Evolutionary conservation across 805 yeast species (phyloP).

Genomic region (Pichia pseudocactophila): DNA sequence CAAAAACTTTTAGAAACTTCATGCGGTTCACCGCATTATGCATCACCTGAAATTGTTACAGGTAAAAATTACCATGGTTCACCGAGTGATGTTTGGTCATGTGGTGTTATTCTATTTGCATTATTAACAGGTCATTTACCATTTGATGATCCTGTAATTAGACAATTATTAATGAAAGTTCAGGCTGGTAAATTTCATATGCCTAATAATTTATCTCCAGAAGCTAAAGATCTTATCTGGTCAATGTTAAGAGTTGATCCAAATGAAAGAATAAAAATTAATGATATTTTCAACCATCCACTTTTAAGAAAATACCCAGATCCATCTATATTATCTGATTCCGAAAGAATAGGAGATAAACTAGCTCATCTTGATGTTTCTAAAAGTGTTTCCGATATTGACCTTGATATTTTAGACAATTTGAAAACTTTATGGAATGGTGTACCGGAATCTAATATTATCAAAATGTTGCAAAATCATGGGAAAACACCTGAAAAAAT

Average conservation of each 20-base stretch:
- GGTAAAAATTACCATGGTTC: conserved; percentile 76
- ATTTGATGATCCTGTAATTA: conserved; percentile 73
- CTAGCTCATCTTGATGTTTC: conserved; percentile 21
- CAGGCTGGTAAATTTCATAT: conserved; percentile 68
- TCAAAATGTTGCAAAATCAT: conserved; percentile 19
- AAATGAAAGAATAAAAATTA: conserved; percentile 57
- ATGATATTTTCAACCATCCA: conserved; percentile 52
- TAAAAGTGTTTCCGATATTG: conserved; percentile 29
- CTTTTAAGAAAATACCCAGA: conserved; percentile 42
- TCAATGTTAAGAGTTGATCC: conserved; percentile 68
- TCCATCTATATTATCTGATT: conserved; percentile 15
- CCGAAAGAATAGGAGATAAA: conserved; percentile 8
- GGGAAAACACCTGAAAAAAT: conserved; percentile 28
- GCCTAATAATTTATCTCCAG: conserved; percentile 55
- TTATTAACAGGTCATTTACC: conserved; percentile 74
- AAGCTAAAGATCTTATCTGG: conserved; percentile 59
- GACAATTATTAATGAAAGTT: conserved; percentile 61
- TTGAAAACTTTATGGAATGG: conserved; percentile 52
- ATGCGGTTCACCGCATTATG: conserved; percentile 85
- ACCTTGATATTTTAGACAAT: conserved; percentile 43
- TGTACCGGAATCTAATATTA: conserved; percentile 30
- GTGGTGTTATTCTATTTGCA: conserved; percentile 78
- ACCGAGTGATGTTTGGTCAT: conserved; percentile 83
- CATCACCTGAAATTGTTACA: conserved; percentile 78
- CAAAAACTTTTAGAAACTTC: conserved; percentile 68